These are phyloP conservation scores for Suillus placidus DNA, from an alignment of 768 basidiomycete species.

Conservation along the genomic window DNA sequence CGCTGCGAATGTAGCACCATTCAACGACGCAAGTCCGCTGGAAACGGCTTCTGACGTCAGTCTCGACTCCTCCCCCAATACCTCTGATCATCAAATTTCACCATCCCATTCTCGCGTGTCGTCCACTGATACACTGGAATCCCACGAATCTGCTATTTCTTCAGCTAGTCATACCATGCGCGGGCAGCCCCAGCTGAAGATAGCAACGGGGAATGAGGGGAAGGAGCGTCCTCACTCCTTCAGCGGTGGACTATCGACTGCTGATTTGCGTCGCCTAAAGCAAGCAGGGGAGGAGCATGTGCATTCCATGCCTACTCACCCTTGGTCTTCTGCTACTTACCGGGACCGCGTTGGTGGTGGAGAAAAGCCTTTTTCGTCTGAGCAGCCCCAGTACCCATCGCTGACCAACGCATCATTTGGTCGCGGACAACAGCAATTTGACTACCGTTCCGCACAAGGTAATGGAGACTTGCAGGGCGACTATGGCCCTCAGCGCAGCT, in stretches of 20 bases:
- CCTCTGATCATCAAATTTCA: slow-evolving; percentile 65
- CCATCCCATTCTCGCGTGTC: slow-evolving; percentile 81
- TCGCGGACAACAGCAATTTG: slow-evolving; percentile 56
- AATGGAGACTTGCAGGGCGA: slow-evolving; percentile 43
- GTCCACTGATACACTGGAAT: slow-evolving; percentile 74
- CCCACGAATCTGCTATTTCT: slow-evolving; percentile 57
- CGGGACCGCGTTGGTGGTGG: slow-evolving; percentile 43
- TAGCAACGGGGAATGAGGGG: slow-evolving; percentile 52
- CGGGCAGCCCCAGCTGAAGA: slow-evolving; percentile 56
- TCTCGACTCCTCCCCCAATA: slow-evolving; percentile 71
- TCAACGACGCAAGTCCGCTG: slow-evolving; percentile 69
- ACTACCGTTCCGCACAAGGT: slow-evolving; percentile 48
- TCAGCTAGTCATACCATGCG: slow-evolving; percentile 60
- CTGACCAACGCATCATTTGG: slow-evolving; percentile 52
- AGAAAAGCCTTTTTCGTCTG: slow-evolving; percentile 46
- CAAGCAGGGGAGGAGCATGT: slow-evolving; percentile 56
- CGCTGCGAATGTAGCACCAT: slow-evolving; percentile 53
- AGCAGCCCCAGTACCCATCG: slow-evolving; percentile 67
- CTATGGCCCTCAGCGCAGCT: slow-evolving; percentile 60
- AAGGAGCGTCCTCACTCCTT: slow-evolving; percentile 84
- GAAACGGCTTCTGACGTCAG: slow-evolving; percentile 75
- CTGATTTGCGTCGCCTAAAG: slow-evolving; percentile 75
- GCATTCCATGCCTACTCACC: slow-evolving; percentile 45
- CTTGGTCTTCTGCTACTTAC: slow-evolving; percentile 54
- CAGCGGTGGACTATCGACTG: slow-evolving; percentile 73